Evolutionary conservation across 306 rosid genomes (phyloP).

Genomic region (Medicago lupulina): DNA sequence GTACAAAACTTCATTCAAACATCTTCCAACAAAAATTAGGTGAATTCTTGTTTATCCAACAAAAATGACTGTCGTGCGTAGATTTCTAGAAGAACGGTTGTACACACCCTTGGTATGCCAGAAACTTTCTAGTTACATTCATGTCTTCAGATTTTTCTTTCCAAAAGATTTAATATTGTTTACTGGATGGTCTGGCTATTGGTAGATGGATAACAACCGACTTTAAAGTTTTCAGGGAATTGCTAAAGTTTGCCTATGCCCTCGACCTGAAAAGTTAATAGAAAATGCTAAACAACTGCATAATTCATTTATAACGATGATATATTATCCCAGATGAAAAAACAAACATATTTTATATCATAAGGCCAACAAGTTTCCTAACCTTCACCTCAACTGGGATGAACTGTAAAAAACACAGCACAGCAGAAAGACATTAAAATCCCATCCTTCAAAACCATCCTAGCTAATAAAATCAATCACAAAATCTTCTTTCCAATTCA

Average conservation of each 20-base stretch:
- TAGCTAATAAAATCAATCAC: too few relatives aligned
- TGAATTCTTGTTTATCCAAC: constrained; percentile 60
- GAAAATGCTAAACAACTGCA: neutral
- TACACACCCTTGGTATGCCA: neutral
- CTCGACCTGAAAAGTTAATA: neutral
- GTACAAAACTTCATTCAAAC: constrained; percentile 75
- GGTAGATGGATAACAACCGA: too few relatives aligned
- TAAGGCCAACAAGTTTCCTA: neutral
- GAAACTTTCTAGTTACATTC: too few relatives aligned
- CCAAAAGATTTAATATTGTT: constrained; percentile 32
- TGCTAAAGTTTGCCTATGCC: neutral
- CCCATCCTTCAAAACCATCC: too few relatives aligned
- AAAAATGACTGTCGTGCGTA: constrained; percentile 68
- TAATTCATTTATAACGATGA: neutral
- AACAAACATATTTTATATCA: neutral
- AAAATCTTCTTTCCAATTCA: too few relatives aligned
- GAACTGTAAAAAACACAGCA: too few relatives aligned
- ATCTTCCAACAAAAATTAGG: constrained; percentile 80
- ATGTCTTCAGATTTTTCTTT: constrained; percentile 13
- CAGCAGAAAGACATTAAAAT: too few relatives aligned
- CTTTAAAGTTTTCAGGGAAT: neutral
- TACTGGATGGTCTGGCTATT: constrained; percentile 89
- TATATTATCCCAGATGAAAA: neutral
- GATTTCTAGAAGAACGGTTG: constrained; percentile 73
- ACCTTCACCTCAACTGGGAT: neutral